Evolutionary conservation across 352 stramenopile genomes (phyloP).

Genomic region (Phytophthora fragariae): DNA sequence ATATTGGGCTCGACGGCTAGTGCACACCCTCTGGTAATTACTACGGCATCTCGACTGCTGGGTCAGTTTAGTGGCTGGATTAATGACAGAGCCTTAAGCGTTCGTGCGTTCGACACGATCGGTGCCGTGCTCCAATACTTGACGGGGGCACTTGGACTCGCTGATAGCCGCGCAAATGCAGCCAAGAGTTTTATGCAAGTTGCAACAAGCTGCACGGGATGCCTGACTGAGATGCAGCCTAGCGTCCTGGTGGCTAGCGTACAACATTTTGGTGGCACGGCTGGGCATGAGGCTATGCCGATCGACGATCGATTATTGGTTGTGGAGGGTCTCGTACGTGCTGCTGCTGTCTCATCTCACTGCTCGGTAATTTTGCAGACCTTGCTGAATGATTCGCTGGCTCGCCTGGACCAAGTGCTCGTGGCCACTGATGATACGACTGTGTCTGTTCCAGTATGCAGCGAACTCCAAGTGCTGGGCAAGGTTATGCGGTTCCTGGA

Average conservation of each 20-base stretch:
- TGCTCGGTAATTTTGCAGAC: conserved; percentile 62
- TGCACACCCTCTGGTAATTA: conserved; percentile 54
- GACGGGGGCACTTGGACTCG: conserved; percentile 49
- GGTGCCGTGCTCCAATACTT: conserved; percentile 63
- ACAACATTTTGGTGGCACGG: conserved; percentile 46
- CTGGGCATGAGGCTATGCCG: conserved; percentile 37
- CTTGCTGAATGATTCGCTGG: conserved; percentile 56
- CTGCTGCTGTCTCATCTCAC: conserved; percentile 53
- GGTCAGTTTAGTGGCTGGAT: conserved; percentile 72
- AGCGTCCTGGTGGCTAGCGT: conserved; percentile 52
- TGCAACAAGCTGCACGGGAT: conserved; percentile 53
- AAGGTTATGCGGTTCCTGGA: conserved; percentile 77
- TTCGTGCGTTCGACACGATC: conserved; percentile 50
- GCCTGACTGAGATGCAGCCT: conserved; percentile 57
- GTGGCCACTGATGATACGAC: conserved; percentile 27
- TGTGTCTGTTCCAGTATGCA: conserved; percentile 39
- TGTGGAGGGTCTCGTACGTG: conserved; percentile 71
- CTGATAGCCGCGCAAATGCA: conserved; percentile 51
- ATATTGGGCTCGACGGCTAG: conserved; percentile 41
- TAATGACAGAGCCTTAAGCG: conserved; percentile 46
- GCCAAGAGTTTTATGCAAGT: conserved; percentile 83
- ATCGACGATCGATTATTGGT: conserved; percentile 69
- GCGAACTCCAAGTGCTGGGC: conserved; percentile 73
- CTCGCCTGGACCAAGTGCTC: conserved; percentile 59
- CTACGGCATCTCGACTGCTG: conserved; percentile 54